These are phyloP conservation scores for Penicillium verhagenii DNA, from an alignment of 495 filamentous ascomycete species.

Conservation along the genomic window DNA sequence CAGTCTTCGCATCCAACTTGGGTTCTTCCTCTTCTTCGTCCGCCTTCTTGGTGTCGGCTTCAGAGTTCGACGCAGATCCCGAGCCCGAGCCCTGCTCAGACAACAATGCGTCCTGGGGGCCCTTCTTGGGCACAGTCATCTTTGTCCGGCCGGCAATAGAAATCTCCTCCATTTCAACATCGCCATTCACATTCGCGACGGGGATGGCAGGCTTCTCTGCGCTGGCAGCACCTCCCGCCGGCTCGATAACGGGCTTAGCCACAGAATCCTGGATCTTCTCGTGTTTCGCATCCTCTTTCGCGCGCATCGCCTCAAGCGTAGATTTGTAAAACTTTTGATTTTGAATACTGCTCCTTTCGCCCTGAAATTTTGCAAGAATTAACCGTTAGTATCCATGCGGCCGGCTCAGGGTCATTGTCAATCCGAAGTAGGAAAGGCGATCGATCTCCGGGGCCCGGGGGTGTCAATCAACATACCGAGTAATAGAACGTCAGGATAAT, in stretches of 20 bases:
- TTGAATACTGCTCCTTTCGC: slow-evolving; percentile 41
- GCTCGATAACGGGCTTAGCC: slow-evolving; percentile 31
- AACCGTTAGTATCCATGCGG: background rate
- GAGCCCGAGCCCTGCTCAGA: background rate
- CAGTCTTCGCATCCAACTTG: slow-evolving; percentile 43
- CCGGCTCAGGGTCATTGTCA: no score
- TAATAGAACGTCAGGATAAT: slow-evolving; percentile 63
- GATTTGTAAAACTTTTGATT: slow-evolving; percentile 52
- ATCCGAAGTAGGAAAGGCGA: no score
- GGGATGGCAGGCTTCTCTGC: slow-evolving; percentile 52
- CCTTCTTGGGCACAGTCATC: slow-evolving; percentile 47
- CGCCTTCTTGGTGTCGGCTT: slow-evolving; percentile 18
- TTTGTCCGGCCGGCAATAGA: slow-evolving; percentile 68
- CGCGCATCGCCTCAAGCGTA: slow-evolving; percentile 49
- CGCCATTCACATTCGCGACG: slow-evolving; percentile 25
- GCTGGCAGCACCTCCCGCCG: slow-evolving; percentile 35
- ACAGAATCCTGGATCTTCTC: slow-evolving; percentile 33
- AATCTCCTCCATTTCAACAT: slow-evolving; percentile 39
- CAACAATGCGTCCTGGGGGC: background rate
- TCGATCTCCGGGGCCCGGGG: no score
- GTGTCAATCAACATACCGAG: slow-evolving; percentile 42
- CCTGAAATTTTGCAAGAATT: slow-evolving; percentile 22
- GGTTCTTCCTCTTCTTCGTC: slow-evolving; percentile 21
- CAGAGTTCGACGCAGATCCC: background rate
- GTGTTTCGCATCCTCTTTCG: slow-evolving; percentile 33